Base-by-base conservation (phyloP, 495 filamentous ascomycete species). In the Astrocystis sublimbata region DNA sequence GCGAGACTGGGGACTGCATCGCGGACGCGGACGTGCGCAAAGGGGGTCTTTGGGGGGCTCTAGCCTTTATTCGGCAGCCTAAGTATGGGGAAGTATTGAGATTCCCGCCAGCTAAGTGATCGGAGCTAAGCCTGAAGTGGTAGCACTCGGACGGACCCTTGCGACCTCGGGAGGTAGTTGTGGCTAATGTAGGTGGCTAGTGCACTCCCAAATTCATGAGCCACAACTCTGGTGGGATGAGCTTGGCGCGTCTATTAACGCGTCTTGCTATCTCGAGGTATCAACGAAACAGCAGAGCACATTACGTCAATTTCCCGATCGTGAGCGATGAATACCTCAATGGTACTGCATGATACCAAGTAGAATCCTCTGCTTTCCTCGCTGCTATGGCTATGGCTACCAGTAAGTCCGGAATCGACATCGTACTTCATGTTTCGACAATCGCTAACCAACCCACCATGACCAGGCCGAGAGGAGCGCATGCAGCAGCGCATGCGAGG, bases 401-500 rank as follows among this genome's bases (percentile, higher is more conserved):
- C 6, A 70, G 70, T 72, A 64, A 66, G 70, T 62, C 10, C 7
- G 12, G 26, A 19, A 53, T 56, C 23, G 3, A 15, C 10, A 13
- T 42, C 46, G 17, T 9, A 24, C 13, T n/a, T n/a, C n/a, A n/a
- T n/a, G 31, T 30, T 4, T 10, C 21, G 10, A 12, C 7, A 31
- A 41, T 52, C 50, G 30, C 41, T 50, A 2, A 43, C 70, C 74
- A 68, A 75, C 57, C 59, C 46, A 8, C 26, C 17, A 45, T 61
- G 41, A 17, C 23, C 53, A 77, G 74, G 69, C 57, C 75, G 79
- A 70, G 73, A 79, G 65, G 79, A 80, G 69, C 79, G 79, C 62
- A 74, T 81, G 73, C 75, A 75, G 60, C 74, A 79, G 68, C 79
- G 79, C 72, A 79, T 81, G 73, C 78, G 79, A 61, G 79, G 79